These are phyloP conservation scores for Aegilops speltoides DNA, from an alignment of 176 grass and related monocot species.

Conservation along the genomic window DNA sequence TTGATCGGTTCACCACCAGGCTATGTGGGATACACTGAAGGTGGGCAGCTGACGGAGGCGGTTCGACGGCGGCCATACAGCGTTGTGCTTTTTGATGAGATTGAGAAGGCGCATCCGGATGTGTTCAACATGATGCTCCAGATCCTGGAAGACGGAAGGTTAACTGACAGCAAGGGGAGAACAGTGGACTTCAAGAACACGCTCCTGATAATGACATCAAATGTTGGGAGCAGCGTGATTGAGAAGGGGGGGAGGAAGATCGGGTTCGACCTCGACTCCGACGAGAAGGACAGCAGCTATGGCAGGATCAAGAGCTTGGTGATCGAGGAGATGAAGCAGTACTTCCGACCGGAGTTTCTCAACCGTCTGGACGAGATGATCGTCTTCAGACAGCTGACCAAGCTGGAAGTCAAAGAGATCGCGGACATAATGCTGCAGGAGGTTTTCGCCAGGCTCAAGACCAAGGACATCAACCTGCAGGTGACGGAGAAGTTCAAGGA, in stretches of 20 bases:
- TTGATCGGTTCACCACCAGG: conserved; percentile 89
- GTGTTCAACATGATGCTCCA: conserved; percentile 99
- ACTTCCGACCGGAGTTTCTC: conserved; percentile 87
- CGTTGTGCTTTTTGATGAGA: conserved; percentile 86
- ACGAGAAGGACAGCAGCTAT: conserved; percentile 88
- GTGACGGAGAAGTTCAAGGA: conserved; percentile 88
- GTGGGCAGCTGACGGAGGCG: conserved; percentile 91
- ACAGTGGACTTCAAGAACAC: conserved; percentile 97
- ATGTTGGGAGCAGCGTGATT: conserved; percentile 92
- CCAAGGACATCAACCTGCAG: conserved; percentile 71
- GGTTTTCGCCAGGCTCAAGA: conserved; percentile 63
- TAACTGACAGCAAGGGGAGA: conserved; percentile 93
- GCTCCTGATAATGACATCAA: conserved; percentile 91
- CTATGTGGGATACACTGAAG: conserved; percentile 95
- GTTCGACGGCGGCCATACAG: conserved; percentile 81
- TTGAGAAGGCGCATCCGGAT: conserved; percentile 88
- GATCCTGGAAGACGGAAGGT: conserved; percentile 84
- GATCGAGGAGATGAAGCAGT: conserved; percentile 85
- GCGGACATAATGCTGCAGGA: conserved; percentile 85
- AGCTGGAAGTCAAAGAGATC: conserved; percentile 84
- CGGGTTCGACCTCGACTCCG: conserved; percentile 71
- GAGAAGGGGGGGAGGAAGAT: conserved; percentile 87
- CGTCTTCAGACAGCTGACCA: conserved; percentile 89
- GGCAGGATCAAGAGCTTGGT: conserved; percentile 86
- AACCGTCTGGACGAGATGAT: conserved; percentile 94